Percentiles rank a stretch among this genome's conserved stretches.
These are phyloP conservation scores for Arthrinium phaeospermum DNA, from an alignment of 2,329 filamentous ascomycete genomes.

Conservation along the genomic window DNA sequence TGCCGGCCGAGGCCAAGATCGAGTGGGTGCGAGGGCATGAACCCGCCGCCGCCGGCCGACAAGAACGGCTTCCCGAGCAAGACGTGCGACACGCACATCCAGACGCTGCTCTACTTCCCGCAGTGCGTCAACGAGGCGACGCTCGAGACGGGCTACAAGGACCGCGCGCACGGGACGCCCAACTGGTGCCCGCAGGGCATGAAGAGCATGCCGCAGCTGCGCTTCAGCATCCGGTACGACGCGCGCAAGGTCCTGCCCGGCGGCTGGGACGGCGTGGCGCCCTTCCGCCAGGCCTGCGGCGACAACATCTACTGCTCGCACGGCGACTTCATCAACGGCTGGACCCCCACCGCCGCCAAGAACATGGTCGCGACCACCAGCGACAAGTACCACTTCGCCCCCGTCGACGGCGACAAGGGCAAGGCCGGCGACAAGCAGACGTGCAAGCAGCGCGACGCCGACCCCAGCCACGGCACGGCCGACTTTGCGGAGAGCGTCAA, in stretches of 20 bases:
- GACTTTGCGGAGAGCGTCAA: slow-evolving; percentile 45
- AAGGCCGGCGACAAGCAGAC: slow-evolving; percentile 37
- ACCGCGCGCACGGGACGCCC: slow-evolving; percentile 32
- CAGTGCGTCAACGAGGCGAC: slow-evolving; percentile 44
- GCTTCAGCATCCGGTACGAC: slow-evolving; percentile 51
- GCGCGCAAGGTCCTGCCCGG: slow-evolving; percentile 44
- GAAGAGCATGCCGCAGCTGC: slow-evolving; percentile 49
- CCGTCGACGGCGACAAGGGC: slow-evolving; percentile 31
- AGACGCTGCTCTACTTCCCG: slow-evolving; percentile 57
- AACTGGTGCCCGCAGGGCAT: slow-evolving; percentile 46
- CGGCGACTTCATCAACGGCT: slow-evolving; percentile 54
- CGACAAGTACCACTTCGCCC: slow-evolving; percentile 26
- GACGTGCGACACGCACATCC: slow-evolving; percentile 67
- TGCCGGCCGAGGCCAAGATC: slow-evolving; percentile 30
- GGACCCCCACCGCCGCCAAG: slow-evolving; percentile 46
- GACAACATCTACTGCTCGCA: slow-evolving; percentile 45
- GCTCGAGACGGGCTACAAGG: slow-evolving; percentile 36
- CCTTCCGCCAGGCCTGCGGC: slow-evolving; percentile 46
- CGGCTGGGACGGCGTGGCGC: slow-evolving; percentile 47
- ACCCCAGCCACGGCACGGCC: slow-evolving; percentile 45
- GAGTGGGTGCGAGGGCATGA: slow-evolving; percentile 32
- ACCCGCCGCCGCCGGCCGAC: slow-evolving; percentile 49
- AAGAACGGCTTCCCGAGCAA: slow-evolving; percentile 75
- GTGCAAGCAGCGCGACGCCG: slow-evolving; percentile 45
- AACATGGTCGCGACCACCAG: slow-evolving; percentile 45